Evolutionary conservation across 495 filamentous ascomycete genomes (phyloP).

Genomic region (Penicillium fimorum): DNA sequence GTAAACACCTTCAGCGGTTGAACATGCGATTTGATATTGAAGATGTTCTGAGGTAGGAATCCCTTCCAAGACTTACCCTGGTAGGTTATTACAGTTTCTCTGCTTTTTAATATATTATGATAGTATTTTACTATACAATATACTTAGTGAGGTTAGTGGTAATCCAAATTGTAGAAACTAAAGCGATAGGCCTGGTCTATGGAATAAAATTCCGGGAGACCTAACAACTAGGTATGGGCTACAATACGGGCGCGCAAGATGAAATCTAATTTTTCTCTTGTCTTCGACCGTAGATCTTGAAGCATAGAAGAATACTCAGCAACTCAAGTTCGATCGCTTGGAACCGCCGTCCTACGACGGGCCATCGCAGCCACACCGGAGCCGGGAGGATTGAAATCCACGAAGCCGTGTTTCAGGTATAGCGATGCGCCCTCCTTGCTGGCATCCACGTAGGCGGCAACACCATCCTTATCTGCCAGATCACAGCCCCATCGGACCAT

Average conservation of each 20-base stretch:
- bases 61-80: background rate
- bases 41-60: background rate
- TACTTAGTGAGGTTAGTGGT: no score
- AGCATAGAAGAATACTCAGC: no score
- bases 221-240: no score
- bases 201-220: no score
- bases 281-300: no score
- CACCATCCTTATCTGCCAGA: conserved; percentile 35
- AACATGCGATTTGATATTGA: conserved; percentile 4
- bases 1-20: background rate
- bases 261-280: no score
- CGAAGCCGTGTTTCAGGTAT: conserved; percentile 33
- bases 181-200: no score
- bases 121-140: no score
- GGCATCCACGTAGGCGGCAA: conserved; percentile 32
- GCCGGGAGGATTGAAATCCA: conserved; percentile 19
- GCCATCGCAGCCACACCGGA: conserved; percentile 11
- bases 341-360: background rate
- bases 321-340: background rate
- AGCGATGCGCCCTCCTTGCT: conserved; percentile 28
- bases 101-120: no score
- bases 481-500: conserved; percentile 51
- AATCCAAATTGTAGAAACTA: no score
- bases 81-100: no score
- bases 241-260: no score